A percentile compares a stretch with the other conserved stretches of the same genome.
These are phyloP conservation scores for Carpediemonas membranifera DNA, from an alignment of 78 protist genomes.

Conservation along the genomic window DNA sequence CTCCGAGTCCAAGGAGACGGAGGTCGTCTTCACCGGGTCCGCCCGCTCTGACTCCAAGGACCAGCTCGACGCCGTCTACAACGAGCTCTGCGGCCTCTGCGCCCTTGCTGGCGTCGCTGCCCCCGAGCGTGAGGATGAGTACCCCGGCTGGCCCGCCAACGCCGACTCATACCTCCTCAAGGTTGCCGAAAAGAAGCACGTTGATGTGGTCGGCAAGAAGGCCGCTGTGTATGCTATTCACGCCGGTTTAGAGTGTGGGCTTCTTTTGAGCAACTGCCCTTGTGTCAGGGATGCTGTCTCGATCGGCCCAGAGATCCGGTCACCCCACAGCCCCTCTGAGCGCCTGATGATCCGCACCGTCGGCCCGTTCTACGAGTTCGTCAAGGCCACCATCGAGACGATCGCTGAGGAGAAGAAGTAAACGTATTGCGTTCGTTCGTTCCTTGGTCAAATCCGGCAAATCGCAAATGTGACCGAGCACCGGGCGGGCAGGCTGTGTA, in stretches of 20 bases:
- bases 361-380: not conserved
- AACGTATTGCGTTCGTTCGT: too few species aligned
- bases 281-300: not conserved
- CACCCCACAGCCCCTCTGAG: constrained; percentile 3
- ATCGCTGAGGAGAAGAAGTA: too few species aligned
- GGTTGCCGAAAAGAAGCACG: not conserved
- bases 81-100: not conserved
- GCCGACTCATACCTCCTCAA: not conserved
- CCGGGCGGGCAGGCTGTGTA: too few species aligned
- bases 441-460: too few species aligned
- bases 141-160: constrained; percentile 10
- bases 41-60: not conserved
- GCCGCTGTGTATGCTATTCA: not conserved
- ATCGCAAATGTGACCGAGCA: too few species aligned
- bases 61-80: not conserved
- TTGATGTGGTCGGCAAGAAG: not conserved
- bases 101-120: not conserved
- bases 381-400: too few species aligned
- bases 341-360: not conserved
- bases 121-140: not conserved
- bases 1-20: not conserved
- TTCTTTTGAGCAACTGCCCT: not conserved
- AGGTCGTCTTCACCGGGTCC: not conserved
- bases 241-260: constrained; percentile 6
- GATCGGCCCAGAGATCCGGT: constrained; percentile 1